Percentiles rank a stretch among this genome's conserved stretches.
Evolutionary conservation across 768 basidiomycete genomes (phyloP).

Genomic region (Chiua virens): DNA sequence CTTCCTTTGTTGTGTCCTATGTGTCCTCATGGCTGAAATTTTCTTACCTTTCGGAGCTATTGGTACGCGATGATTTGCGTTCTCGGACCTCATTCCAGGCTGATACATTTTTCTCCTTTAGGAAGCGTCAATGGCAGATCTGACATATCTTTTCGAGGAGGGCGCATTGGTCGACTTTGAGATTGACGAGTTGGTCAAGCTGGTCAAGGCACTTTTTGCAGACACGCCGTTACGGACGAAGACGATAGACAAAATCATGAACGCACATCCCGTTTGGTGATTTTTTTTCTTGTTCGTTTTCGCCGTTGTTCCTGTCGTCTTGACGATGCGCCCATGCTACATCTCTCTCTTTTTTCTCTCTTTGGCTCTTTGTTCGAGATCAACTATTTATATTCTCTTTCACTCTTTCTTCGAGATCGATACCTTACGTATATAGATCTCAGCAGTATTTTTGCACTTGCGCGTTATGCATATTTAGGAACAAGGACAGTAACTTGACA

Average conservation of each 20-base stretch:
- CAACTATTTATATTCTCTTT: too few relatives aligned
- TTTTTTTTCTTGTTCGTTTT: neutral
- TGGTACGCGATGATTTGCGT: conserved; percentile 52
- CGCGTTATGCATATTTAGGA: conserved; percentile 18
- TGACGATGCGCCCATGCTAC: neutral
- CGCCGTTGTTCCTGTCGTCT: too few relatives aligned
- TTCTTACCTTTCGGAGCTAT: conserved; percentile 87
- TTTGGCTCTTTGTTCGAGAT: too few relatives aligned
- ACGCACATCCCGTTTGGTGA: conserved; percentile 51
- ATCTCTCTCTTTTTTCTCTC: neutral
- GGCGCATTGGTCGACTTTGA: conserved; percentile 91
- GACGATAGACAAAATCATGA: conserved; percentile 73
- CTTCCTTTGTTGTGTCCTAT: conserved; percentile 77
- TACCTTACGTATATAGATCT: neutral
- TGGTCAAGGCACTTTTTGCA: conserved; percentile 87
- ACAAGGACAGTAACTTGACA: neutral
- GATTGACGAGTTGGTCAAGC: conserved; percentile 72
- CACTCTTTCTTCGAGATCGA: neutral
- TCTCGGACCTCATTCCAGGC: neutral
- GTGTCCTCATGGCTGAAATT: conserved; percentile 96
- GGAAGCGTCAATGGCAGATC: conserved; percentile 92
- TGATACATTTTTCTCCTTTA: conserved; percentile 31
- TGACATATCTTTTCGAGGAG: conserved; percentile 88
- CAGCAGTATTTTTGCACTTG: neutral
- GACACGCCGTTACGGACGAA: conserved; percentile 80